Conservation (phyloP, 2,329 filamentous ascomycete genomes). For the Harringtonia aguacate region DNA sequence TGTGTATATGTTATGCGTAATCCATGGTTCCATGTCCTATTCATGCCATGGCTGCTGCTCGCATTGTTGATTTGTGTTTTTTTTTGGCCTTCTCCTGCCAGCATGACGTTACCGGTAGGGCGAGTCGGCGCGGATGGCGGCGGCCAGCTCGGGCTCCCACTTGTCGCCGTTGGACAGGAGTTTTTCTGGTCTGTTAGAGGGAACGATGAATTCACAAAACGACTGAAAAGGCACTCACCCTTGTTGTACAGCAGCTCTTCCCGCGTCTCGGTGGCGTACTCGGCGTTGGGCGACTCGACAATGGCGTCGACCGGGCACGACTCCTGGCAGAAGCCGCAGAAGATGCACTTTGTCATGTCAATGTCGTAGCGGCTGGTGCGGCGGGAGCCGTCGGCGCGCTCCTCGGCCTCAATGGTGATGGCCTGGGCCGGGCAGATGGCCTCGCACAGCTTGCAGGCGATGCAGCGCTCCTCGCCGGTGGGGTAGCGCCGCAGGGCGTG, state of each 20-base stretch:
- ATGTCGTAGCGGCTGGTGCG: slow-evolving; percentile 97
- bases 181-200: slow-evolving; percentile 47
- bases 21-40: not conserved
- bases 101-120: slow-evolving; percentile 77
- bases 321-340: slow-evolving; percentile 98
- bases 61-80: not conserved
- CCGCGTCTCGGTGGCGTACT: slow-evolving; percentile 57
- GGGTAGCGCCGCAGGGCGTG: slow-evolving; percentile 94
- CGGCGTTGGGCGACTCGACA: slow-evolving; percentile 52
- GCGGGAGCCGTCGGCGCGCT: slow-evolving; percentile 90
- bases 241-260: slow-evolving; percentile 98
- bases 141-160: slow-evolving; percentile 96
- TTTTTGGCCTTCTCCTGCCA: not conserved
- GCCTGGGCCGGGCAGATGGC: slow-evolving; percentile 96
- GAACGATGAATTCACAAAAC: not conserved
- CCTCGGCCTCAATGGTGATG: slow-evolving; percentile 98
- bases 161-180: slow-evolving; percentile 81
- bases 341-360: slow-evolving; percentile 99
- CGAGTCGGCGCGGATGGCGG: slow-evolving; percentile 82
- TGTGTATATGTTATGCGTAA: not conserved
- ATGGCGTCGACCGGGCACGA: slow-evolving; percentile 96
- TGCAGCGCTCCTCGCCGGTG: slow-evolving; percentile 96
- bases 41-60: not conserved
- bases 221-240: slow-evolving; percentile 27
- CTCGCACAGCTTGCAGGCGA: slow-evolving; percentile 99